A percentile compares a stretch with the other conserved stretches of the same genome.
phyloP scores from a whole-genome alignment of 2,329 filamentous ascomycete species.

The Sarocladiaceae sp. region DNA sequence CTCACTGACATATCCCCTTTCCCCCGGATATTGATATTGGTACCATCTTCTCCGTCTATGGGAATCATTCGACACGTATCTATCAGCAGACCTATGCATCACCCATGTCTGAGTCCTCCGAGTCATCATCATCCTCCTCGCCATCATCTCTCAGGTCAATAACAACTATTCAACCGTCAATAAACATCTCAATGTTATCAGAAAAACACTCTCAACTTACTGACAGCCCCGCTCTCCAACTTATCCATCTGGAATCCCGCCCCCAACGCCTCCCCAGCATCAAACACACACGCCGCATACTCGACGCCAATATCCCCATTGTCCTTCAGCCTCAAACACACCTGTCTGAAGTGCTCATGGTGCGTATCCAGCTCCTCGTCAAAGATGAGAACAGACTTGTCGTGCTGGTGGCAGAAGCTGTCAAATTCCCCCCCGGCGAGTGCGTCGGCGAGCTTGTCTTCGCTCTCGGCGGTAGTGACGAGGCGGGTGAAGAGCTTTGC shows the following conservation, averaged over 20 bases:
- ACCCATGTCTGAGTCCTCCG: not conserved
- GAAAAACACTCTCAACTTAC: not conserved
- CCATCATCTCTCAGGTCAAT: slow-evolving; percentile 1
- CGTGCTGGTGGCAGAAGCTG: not conserved
- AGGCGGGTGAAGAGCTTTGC: slow-evolving; percentile 6
- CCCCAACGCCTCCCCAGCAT: not conserved
- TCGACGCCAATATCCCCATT: slow-evolving; percentile 8
- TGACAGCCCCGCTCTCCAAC: not conserved
- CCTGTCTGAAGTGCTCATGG: slow-evolving; percentile 7
- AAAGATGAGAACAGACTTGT: slow-evolving; percentile 4
- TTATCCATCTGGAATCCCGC: slow-evolving; percentile 6
- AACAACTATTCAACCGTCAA: not conserved
- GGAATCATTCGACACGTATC: no score
- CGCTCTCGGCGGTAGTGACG: not conserved
- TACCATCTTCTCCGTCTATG: no score
- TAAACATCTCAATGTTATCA: not conserved
- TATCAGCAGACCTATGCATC: no score
- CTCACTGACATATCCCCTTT: no score
- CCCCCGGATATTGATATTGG: no score
- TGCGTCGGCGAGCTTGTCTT: not conserved
- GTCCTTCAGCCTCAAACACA: slow-evolving; percentile 7
- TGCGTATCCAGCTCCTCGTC: slow-evolving; percentile 3
- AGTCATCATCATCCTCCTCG: not conserved
- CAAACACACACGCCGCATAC: slow-evolving; percentile 5
- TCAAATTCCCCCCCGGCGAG: not conserved